phyloP scores from a whole-genome alignment of 257 asterid genomes.

The Coffea canephora region DNA sequence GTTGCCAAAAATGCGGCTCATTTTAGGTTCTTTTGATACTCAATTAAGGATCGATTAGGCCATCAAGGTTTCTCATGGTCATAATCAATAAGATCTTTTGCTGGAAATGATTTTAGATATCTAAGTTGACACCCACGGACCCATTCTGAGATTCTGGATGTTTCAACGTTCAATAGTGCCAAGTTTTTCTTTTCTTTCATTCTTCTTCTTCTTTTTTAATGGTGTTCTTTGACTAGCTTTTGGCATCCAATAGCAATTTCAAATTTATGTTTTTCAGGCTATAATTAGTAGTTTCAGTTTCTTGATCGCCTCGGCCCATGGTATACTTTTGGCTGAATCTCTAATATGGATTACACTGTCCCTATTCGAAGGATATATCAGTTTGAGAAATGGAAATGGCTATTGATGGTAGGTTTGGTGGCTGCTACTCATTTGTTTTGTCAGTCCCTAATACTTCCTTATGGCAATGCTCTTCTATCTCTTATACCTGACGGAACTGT shows the following conservation, averaged over 20 bases:
- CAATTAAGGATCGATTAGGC: background rate
- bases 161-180: background rate
- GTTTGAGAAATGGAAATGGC: conserved; percentile 69
- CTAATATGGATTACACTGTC: conserved; percentile 37
- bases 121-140: background rate
- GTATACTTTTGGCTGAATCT: background rate
- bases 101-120: background rate
- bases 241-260: background rate
- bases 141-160: background rate
- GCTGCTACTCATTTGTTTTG: conserved; percentile 69
- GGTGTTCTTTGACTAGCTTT: background rate
- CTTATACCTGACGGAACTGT: conserved; percentile 34
- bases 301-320: conserved; percentile 9
- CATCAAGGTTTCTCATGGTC: background rate
- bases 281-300: conserved; percentile 2
- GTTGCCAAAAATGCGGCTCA: background rate
- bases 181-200: background rate
- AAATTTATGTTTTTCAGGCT: conserved; percentile 14
- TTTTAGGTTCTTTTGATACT: conserved; percentile 2
- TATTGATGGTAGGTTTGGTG: conserved; percentile 61
- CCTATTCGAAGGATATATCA: conserved; percentile 43
- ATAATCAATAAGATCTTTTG: background rate
- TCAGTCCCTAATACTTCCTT: conserved; percentile 79
- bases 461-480: conserved; percentile 60
- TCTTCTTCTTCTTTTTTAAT: background rate